These are phyloP conservation scores for Carex myosuroides DNA, from an alignment of 176 grass and related monocot species.

Conservation along the genomic window DNA sequence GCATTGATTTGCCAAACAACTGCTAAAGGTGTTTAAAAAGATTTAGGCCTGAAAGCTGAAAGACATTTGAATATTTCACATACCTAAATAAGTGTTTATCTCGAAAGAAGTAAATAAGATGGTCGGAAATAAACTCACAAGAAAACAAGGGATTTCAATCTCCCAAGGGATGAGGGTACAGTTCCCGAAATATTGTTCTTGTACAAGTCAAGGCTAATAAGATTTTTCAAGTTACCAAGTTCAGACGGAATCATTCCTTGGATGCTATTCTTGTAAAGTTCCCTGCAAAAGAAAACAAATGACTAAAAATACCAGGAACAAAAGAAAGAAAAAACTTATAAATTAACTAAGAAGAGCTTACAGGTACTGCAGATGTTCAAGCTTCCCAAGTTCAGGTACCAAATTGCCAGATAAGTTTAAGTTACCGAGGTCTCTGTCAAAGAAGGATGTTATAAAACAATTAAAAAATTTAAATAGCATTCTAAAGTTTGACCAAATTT, in stretches of 20 bases:
- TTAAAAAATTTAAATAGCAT: slow-evolving; percentile 8
- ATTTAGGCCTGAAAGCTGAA: neutral
- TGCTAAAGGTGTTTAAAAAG: neutral
- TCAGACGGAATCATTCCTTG: slow-evolving; percentile 71
- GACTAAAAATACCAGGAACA: neutral
- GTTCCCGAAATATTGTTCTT: slow-evolving; percentile 86
- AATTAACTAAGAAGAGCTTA: slow-evolving; percentile 45
- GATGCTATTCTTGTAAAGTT: slow-evolving; percentile 98
- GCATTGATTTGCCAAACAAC: neutral
- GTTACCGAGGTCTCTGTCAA: slow-evolving; percentile 77
- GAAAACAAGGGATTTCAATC: slow-evolving; percentile 81
- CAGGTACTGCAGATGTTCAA: slow-evolving; percentile 87
- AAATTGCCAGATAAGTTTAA: slow-evolving; percentile 86
- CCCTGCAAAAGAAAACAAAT: slow-evolving; percentile 35
- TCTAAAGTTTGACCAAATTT: neutral
- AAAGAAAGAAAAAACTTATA: neutral
- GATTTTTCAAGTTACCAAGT: slow-evolving; percentile 74
- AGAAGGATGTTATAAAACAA: slow-evolving; percentile 7
- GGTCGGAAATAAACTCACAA: slow-evolving; percentile 51
- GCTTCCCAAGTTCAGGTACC: slow-evolving; percentile 73
- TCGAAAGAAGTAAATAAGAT: neutral
- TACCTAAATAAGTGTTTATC: neutral
- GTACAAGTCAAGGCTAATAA: slow-evolving; percentile 93
- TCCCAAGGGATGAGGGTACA: slow-evolving; percentile 68
- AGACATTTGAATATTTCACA: neutral